Conservation (phyloP, 23 red algal species). For the Gracilariopsis chorda region DNA sequence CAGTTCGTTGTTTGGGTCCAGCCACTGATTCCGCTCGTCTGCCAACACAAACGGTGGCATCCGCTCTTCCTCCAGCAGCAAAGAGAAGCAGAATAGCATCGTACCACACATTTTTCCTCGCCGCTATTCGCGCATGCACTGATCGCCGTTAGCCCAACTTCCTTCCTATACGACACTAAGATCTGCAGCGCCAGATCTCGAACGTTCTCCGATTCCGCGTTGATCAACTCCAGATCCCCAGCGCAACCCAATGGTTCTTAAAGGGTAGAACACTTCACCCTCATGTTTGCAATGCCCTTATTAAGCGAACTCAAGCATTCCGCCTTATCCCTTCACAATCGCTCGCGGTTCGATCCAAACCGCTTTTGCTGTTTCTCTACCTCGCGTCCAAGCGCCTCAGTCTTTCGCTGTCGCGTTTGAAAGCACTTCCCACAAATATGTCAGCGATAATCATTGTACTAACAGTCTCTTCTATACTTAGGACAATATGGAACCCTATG, state of each 20-base stretch:
- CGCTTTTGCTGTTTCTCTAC: conserved; percentile 6
- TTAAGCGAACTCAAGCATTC: conserved; percentile 56
- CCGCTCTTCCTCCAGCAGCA: conserved; percentile 56
- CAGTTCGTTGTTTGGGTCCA: conserved; percentile 88
- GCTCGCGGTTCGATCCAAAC: not conserved
- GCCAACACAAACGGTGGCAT: conserved; percentile 82
- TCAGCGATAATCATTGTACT: no score
- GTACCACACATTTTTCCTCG: conserved; percentile 97
- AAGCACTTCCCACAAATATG: no score
- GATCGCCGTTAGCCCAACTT: conserved; percentile 53
- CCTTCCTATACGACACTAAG: conserved; percentile 83
- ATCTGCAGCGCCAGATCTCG: conserved; percentile 72
- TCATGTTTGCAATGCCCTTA: conserved; percentile 41
- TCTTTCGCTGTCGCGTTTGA: conserved; percentile 69
- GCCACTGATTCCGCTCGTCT: conserved; percentile 98
- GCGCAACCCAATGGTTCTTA: conserved; percentile 73
- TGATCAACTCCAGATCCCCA: conserved; percentile 72
- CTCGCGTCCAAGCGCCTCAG: conserved; percentile 34
- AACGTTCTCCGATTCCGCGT: conserved; percentile 48
- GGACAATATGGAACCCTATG: no score
- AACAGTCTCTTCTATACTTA: no score
- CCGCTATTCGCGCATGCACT: conserved; percentile 75
- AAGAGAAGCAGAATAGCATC: conserved; percentile 80
- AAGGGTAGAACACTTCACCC: conserved; percentile 57
- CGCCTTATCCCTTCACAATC: conserved; percentile 23